Conservation (phyloP, 495 filamentous ascomycete species). For the Cenococcum geophilum region DNA sequence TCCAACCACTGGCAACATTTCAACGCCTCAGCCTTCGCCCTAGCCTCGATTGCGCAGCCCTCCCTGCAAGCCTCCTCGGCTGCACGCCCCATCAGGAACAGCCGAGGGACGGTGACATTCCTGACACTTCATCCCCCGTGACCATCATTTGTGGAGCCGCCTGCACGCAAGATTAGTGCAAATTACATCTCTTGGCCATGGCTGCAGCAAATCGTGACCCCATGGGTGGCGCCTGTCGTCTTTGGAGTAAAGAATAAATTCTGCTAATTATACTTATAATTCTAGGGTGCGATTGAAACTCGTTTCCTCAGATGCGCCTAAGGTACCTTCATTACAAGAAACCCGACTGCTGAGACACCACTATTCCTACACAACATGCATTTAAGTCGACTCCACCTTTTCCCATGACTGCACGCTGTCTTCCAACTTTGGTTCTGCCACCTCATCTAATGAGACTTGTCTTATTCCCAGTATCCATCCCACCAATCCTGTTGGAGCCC, state of each 20-base stretch:
- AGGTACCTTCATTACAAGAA: not conserved
- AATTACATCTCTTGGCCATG: conserved; percentile 8
- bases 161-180: not conserved
- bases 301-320: not conserved
- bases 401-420: conserved; percentile 38
- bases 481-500: conserved; percentile 71
- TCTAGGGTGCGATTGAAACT: not conserved
- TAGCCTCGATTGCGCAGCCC: not conserved
- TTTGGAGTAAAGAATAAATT: not conserved
- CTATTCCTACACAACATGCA: not conserved
- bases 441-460: conserved; percentile 38
- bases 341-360: not conserved
- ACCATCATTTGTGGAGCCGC: conserved; percentile 8
- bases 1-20: not conserved
- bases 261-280: not conserved
- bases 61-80: not conserved
- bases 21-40: not conserved
- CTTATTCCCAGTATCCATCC: conserved; percentile 83
- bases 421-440: conserved; percentile 27
- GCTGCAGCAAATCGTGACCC: not conserved
- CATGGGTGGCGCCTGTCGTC: not conserved
- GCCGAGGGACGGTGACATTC: not conserved
- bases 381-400: conserved; percentile 29
- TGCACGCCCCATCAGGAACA: not conserved
- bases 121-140: conserved; percentile 12